Conservation (phyloP, 2,329 filamentous ascomycete genomes). For the Paracoccidioides lutzii region DNA sequence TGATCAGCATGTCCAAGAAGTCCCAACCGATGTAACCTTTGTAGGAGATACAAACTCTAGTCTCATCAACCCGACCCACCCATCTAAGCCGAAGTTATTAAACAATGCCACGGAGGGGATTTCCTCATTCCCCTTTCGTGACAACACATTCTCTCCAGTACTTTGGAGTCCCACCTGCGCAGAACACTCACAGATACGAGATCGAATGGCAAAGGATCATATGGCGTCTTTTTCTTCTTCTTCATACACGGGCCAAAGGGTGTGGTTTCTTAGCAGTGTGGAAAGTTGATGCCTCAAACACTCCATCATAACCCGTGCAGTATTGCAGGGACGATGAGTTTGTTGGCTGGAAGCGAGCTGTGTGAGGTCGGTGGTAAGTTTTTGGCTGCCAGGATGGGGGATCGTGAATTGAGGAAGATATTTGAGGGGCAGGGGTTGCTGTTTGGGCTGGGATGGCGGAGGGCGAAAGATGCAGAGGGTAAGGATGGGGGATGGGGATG, state of each 20-base stretch:
- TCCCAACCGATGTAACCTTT: not conserved
- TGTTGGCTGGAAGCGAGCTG: conserved; percentile 1
- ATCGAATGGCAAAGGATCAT: not conserved
- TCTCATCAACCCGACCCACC: not conserved
- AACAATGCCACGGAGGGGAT: not conserved
- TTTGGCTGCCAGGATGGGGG: not conserved
- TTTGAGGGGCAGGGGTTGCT: not conserved
- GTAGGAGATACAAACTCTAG: not conserved
- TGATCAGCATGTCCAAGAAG: not conserved
- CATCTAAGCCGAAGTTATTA: not conserved
- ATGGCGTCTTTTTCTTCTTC: not conserved
- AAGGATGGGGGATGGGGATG: too few species aligned
- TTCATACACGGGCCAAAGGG: not conserved
- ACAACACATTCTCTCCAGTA: not conserved
- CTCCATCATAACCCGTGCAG: not conserved
- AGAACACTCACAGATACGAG: too few species aligned
- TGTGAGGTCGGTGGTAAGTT: not conserved
- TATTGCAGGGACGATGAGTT: not conserved
- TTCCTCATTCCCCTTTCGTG: not conserved
- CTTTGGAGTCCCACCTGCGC: not conserved
- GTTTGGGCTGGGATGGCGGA: conserved; percentile 1
- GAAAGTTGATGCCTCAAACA: not conserved
- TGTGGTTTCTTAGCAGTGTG: not conserved
- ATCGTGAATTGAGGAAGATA: not conserved
- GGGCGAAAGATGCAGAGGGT: not conserved